Conservation (phyloP, 2,329 filamentous ascomycete species). For the Colletotrichum tropicicola region DNA sequence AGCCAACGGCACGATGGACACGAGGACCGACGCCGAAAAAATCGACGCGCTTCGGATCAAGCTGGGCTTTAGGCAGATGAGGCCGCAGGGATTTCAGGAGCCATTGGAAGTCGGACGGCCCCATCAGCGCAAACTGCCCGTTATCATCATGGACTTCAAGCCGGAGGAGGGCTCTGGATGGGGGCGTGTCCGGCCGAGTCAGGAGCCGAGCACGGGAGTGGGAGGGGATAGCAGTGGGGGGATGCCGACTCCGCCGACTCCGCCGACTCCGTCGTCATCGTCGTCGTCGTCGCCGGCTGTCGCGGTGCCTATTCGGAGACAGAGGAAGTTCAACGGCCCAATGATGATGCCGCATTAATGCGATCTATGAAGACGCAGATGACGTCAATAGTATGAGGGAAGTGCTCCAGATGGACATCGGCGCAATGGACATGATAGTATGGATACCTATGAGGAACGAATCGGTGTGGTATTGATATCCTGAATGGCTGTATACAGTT, state of each 20-base stretch:
- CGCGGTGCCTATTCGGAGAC: background rate
- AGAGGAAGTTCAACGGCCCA: slow-evolving; percentile 8
- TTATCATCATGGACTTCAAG: slow-evolving; percentile 3
- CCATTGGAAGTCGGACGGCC: slow-evolving; percentile 22
- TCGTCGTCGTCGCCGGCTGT: background rate
- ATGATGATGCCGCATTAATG: slow-evolving; percentile 19
- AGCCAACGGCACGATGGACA: slow-evolving; percentile 66
- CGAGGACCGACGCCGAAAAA: slow-evolving; percentile 91
- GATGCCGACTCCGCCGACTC: background rate
- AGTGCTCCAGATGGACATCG: too few species aligned
- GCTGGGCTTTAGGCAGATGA: slow-evolving; percentile 12
- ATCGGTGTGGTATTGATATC: background rate
- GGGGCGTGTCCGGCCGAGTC: background rate
- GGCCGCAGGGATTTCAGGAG: slow-evolving; percentile 10
- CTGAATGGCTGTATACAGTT: background rate
- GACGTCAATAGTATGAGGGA: background rate
- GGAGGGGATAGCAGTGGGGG: background rate
- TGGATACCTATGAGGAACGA: background rate
- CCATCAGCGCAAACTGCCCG: slow-evolving; percentile 15
- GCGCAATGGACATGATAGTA: too few species aligned
- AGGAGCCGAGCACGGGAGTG: background rate
- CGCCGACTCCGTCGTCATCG: too few species aligned
- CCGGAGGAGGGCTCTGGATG: background rate
- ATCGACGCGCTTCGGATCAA: slow-evolving; percentile 68
- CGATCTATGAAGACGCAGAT: background rate